Base-by-base conservation (phyloP, 352 stramenopile species). In the Hyphochytrium catenoides region DNA sequence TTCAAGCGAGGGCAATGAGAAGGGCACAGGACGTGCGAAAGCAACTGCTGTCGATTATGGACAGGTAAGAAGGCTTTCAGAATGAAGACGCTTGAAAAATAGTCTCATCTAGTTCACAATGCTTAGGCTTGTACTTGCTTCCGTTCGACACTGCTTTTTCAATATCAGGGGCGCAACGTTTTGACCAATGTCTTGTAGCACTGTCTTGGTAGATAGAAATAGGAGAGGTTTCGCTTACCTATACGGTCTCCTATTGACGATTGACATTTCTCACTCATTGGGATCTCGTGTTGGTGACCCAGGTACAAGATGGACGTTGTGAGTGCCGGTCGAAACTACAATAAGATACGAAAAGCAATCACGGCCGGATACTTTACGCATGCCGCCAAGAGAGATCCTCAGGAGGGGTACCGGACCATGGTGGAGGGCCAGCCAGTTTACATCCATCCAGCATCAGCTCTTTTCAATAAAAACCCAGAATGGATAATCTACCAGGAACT, bases 401-500 rank as follows among this genome's bases (percentile, higher is more conserved):
- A 96, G 47, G 91, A 98, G 54, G 92, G 91, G 35, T 98, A 98
- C 52, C 62, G 81, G 24, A 98, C 86, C 11, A 84, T 98, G 50
- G 75, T 97, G 3, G 90, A 98, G 44, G 85, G 91, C 29, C 91
- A 96, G 50, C 81, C 85, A 9, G 91, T 98, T 26, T 98, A 95
- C 54, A 96, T 98, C 50, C 89, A 98, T 51, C 91, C 91, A 27
- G 94, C 76, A 14, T 95, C 75, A 28, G 75, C 89, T 8, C 47
- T 98, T 23, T 98, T 98, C 57, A 95, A 97, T 57, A 98, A 97
- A 56, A 95, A 91, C 44, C 89, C 89, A 0, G 87, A 98, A 52
- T 98, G 85, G 74, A 63, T 86, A 19, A 71, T 97, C 24, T 99
- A 99, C 58, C 86, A 98, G 55, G 91, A 98, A 38, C 65, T 99